Evolutionary conservation across 2,329 filamentous ascomycete genomes (phyloP), one percentile per base, ranked within the genome.

Genomic region (Ploettnerulaceae sp.): DNA sequence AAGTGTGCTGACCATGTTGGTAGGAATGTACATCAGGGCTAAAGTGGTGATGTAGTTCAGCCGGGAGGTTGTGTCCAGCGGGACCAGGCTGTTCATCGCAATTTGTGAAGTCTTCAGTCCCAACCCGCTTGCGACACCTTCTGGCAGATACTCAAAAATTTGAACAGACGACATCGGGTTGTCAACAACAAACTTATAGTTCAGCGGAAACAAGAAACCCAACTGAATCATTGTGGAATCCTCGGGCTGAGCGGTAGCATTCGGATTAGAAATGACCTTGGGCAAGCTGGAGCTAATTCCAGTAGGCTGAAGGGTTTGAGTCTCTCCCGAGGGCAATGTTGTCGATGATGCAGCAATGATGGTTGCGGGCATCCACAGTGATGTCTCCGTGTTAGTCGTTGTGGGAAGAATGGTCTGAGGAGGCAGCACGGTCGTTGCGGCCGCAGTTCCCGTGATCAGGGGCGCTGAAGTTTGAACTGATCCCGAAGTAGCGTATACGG

Each of bases 31-130:
- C 48, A 84, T 80, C 56, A 89, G 72, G 12, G 83, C 86, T 51
- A 89, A 66, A 1, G 90, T 95, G 0, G 89, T 94, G 54, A 94
- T 82, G 68, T 86, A 97, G 32, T 84, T 84, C 44, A 85, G 73
- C 45, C 74, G 74, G 25, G 69, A 62, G 33, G 75, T 77, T 0
- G 87, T 93, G 64, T 95, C 83, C 57, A 85, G 82, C 1, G 89
- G 89, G 57, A 83, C 74, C 40, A 97, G 77, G 53, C 79, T 81
- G 52, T 79, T 75, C 71, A 95, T 84, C 33, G 73, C 67, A 39
- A 89, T 71, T 45, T 84, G 71, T 14, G 72, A 58, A 5, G 50
- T 15, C 2, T 59, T 61, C 9, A 67, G 52, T 2, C 67, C 60
- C 35, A 95, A 70, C 35, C 79, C 82, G 38, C 65, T 66, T 3